Percentiles rank a stretch among this genome's conserved stretches.
These are phyloP conservation scores for Rhodotorula sp. DNA, from an alignment of 1,284 basidiomycete genomes.

Conservation along the genomic window DNA sequence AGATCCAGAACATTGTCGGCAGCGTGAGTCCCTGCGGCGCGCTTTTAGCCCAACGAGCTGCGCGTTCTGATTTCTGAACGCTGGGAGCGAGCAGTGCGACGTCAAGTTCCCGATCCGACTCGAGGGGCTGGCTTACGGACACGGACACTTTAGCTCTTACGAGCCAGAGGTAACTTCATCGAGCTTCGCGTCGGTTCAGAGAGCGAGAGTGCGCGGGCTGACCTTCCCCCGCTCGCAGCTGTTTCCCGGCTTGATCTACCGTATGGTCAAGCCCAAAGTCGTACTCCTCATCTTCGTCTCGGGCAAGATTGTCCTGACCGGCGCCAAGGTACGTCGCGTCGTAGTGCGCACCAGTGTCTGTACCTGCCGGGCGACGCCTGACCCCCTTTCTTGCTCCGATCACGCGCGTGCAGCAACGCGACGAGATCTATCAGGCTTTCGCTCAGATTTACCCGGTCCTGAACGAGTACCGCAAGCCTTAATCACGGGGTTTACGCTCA, in stretches of 20 bases:
- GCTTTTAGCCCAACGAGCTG: too few species aligned
- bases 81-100: conserved; percentile 67
- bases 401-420: conserved; percentile 67
- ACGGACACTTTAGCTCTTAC: conserved; percentile 59
- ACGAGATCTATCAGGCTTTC: conserved; percentile 99
- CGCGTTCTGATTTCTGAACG: background rate
- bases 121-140: conserved; percentile 95
- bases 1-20: conserved; percentile 99
- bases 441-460: conserved; percentile 84
- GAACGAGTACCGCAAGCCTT: conserved; percentile 49
- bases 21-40: conserved; percentile 49
- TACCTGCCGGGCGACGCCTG: conserved; percentile 10
- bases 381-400: conserved; percentile 26
- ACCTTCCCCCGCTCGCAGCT: conserved; percentile 58
- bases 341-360: too few species aligned
- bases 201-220: conserved; percentile 11
- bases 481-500: background rate
- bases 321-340: conserved; percentile 89
- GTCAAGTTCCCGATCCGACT: conserved; percentile 99
- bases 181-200: background rate
- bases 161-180: conserved; percentile 39
- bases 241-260: conserved; percentile 98
- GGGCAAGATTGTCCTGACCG: conserved; percentile 97
- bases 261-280: conserved; percentile 99
- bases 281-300: conserved; percentile 98